Conservation (phyloP, 1,139 yeast genomes). For the Candida pseudoviswanathii region DNA sequence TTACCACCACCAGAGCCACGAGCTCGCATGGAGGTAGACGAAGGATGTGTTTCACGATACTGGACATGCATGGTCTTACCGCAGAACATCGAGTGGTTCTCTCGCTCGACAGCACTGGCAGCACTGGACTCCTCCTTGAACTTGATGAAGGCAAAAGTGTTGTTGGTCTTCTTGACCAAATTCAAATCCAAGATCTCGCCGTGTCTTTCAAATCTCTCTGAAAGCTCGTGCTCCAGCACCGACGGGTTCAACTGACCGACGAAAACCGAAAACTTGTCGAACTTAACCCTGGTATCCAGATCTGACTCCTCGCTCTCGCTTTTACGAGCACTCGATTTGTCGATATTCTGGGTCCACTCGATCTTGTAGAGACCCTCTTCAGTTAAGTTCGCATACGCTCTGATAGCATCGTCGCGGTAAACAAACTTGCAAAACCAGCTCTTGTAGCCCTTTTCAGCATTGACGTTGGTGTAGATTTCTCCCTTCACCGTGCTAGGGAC, state of each 20-base stretch:
- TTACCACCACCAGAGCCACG: background rate
- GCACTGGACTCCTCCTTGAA: conserved; percentile 70
- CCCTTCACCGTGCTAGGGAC: conserved; percentile 51
- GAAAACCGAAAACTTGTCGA: conserved; percentile 74
- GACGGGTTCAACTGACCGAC: conserved; percentile 68
- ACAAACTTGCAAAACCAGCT: conserved; percentile 84
- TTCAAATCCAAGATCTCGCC: conserved; percentile 62
- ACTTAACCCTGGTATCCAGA: conserved; percentile 22
- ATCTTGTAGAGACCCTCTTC: conserved; percentile 55
- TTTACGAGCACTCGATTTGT: conserved; percentile 19
- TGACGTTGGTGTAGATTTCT: conserved; percentile 18
- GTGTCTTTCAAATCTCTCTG: conserved; percentile 62
- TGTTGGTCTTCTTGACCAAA: conserved; percentile 50
- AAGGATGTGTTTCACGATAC: conserved; percentile 60
- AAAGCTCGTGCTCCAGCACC: conserved; percentile 55
- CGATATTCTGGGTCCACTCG: conserved; percentile 87
- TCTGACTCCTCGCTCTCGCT: conserved; percentile 8
- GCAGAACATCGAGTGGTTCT: conserved; percentile 74
- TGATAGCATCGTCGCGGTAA: conserved; percentile 87
- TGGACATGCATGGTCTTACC: conserved; percentile 83
- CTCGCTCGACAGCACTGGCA: conserved; percentile 79
- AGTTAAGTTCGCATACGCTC: conserved; percentile 75
- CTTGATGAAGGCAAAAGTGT: conserved; percentile 72
- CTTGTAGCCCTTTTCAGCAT: conserved; percentile 22
- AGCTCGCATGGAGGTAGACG: conserved; percentile 5